phyloP scores from a whole-genome alignment of 306 rosid genomes.

The Rosa persica region DNA sequence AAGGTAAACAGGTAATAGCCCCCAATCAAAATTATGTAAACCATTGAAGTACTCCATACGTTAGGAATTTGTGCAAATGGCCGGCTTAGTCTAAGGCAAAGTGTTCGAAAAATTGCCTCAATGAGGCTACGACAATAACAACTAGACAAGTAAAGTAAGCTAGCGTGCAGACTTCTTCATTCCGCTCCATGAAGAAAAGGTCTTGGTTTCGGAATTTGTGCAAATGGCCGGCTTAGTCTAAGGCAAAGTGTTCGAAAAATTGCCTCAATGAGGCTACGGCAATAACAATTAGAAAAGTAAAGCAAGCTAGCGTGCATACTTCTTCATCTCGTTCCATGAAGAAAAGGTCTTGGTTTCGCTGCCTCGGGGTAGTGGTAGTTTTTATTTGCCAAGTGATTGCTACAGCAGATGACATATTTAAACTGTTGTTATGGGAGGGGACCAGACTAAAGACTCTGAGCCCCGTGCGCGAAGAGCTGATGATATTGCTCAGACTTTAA shows the following conservation, averaged over 20 bases:
- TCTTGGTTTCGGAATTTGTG: background rate
- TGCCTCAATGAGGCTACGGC: background rate
- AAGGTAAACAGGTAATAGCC: too few relatives aligned
- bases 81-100: background rate
- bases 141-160: background rate
- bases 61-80: background rate
- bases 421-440: constrained; percentile 8
- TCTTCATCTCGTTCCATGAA: background rate
- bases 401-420: constrained; percentile 4
- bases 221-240: background rate
- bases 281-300: background rate
- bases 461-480: constrained; percentile 18
- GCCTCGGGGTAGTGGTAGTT: background rate
- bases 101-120: background rate
- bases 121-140: background rate
- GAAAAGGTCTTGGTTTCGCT: background rate
- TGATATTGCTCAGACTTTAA: constrained; percentile 3
- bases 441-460: constrained; percentile 13
- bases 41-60: background rate
- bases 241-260: background rate
- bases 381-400: background rate
- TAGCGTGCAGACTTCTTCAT: background rate
- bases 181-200: background rate
- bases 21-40: too few relatives aligned
- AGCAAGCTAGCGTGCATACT: background rate